Evolutionary conservation across 345 rosid species (phyloP), one percentile per base, ranked within the genome.

Genomic region (Rhodomyrtus tomentosa): DNA sequence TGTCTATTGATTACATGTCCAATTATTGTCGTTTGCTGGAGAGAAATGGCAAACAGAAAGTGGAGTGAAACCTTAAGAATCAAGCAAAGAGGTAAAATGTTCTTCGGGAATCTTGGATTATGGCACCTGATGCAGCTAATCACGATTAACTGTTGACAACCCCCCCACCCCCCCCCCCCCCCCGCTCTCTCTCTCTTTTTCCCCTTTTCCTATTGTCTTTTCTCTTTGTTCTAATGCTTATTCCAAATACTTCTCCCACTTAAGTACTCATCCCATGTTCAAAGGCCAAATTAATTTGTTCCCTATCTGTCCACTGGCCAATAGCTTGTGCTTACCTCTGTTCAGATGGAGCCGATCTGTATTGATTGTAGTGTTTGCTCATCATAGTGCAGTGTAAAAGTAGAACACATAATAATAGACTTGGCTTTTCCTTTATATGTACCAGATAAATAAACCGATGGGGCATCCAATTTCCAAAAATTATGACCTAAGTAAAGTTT

Each of bases 181-280:
- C n/a, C n/a, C n/a, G n/a, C n/a, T n/a, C n/a, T n/a, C n/a, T n/a
- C n/a, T n/a, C n/a, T 42, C n/a, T 13, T 12, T 79, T 76, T 29
- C 55, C 48, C 29, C 11, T 21, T 42, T 20, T 0, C 10, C 11
- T 73, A 18, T 50, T 52, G 55, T n/a, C 55, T 81, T 16, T 21
- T 68, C 36, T 18, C 76, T 68, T 32, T 68, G 4, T 68, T 32
- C 50, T 49, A 68, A 88, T 88, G 88, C 87, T 89, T 86, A 91
- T 90, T 92, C 93, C 87, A 87, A 85, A 87, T 90, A 90, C 84
- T 84, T 85, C 84, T 42, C 50, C 86, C 89, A 86, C 87, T 62
- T 14, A 49, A 32, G 48, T n/a, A 68, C 21, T 62, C 85, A 59
- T 36, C 50, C 22, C 36, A 40, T 10, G 54, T 73, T 51, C 42